Percentiles rank a stretch among this genome's conserved stretches.
Evolutionary conservation across 2,329 filamentous ascomycete species (phyloP).

Genomic region (Botrytis pseudocinerea): DNA sequence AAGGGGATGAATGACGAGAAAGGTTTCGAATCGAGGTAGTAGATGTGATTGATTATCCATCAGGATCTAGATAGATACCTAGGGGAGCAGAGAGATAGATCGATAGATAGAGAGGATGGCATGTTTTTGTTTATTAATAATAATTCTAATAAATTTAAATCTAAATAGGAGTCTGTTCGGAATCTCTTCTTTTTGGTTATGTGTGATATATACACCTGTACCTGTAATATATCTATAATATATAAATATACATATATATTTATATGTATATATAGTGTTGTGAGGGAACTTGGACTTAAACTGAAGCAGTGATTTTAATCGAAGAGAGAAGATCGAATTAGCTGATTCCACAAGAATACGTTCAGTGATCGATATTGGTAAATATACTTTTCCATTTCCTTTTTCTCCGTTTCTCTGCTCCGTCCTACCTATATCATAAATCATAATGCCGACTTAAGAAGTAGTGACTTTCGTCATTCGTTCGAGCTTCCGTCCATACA

Average conservation of each 20-base stretch:
- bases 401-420: background rate
- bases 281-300: too few relatives aligned
- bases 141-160: background rate
- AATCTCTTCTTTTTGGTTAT: too few relatives aligned
- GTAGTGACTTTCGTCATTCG: background rate
- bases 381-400: background rate
- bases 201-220: too few relatives aligned
- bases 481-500: background rate
- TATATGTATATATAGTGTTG: background rate
- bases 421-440: background rate
- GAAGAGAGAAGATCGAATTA: background rate
- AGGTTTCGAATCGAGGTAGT: background rate
- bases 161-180: background rate
- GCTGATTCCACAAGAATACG: too few relatives aligned
- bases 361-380: too few relatives aligned
- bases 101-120: background rate
- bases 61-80: background rate
- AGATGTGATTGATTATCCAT: background rate
- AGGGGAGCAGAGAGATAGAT: too few relatives aligned
- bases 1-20: background rate
- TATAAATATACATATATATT: too few relatives aligned
- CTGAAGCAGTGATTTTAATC: background rate
- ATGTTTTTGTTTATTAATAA: background rate
- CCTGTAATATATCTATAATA: too few relatives aligned
- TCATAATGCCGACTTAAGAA: background rate